Evolutionary conservation across 2,329 filamentous ascomycete species (phyloP).

Genomic region (Fusarium drepaniforme): DNA sequence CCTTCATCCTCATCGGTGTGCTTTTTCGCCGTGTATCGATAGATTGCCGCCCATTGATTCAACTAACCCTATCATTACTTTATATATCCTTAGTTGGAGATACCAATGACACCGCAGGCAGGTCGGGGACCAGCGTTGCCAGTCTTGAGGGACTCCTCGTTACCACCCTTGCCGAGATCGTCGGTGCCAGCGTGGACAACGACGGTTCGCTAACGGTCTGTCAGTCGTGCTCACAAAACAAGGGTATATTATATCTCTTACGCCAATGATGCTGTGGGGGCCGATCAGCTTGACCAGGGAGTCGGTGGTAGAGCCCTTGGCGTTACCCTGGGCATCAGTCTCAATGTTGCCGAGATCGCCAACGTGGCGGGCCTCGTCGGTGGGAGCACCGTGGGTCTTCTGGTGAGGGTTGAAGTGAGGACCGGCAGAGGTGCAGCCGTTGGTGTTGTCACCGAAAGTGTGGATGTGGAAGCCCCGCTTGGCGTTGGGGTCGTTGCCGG

Average conservation of each 20-base stretch:
- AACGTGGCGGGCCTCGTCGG: constrained; percentile 89
- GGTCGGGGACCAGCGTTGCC: constrained; percentile 94
- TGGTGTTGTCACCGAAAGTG: constrained; percentile 99
- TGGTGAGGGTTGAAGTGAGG: constrained; percentile 98
- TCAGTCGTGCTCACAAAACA: constrained; percentile 3
- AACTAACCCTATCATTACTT: constrained; percentile 12
- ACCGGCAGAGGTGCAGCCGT: constrained; percentile 98
- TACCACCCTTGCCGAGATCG: constrained; percentile 91
- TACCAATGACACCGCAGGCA: constrained; percentile 96
- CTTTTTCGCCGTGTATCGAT: background rate
- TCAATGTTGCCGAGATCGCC: constrained; percentile 98
- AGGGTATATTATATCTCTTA: constrained; percentile 57
- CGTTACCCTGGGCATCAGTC: constrained; percentile 93
- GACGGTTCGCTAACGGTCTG: constrained; percentile 80
- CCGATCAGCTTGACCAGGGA: constrained; percentile 95
- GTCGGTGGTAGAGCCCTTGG: constrained; percentile 84
- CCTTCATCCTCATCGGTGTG: constrained; percentile 5
- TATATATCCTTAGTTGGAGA: constrained; percentile 72
- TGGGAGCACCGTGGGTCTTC: constrained; percentile 92
- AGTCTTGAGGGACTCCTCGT: constrained; percentile 98
- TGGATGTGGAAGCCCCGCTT: constrained; percentile 99
- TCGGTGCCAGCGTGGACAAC: constrained; percentile 96
- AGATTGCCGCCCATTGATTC: constrained; percentile 5
- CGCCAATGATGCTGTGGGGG: constrained; percentile 92
- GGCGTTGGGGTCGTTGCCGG: constrained; percentile 92